Base-by-base conservation (phyloP, 208 protist genomes). In the Naegleria lovaniensis region DNA sequence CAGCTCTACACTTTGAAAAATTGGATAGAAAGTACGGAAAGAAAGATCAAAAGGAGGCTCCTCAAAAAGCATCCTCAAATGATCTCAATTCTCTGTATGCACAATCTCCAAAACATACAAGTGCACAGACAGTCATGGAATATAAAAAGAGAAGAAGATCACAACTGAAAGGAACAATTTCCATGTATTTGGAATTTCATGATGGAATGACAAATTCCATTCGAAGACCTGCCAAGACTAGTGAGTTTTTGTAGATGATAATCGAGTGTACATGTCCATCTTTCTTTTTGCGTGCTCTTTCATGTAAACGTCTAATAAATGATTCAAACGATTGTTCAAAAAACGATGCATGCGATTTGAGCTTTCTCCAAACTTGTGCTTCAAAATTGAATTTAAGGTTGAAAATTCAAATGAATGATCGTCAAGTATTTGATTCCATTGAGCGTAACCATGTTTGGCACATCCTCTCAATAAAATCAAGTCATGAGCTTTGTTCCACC, bases 181-280 rank as follows among this genome's bases (percentile, higher is more conserved):
- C 85, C 11, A 33, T 88, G 7, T 88, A 88, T 88, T 88, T 88
- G 9, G 29, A n/a, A 38, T 88, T 58, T 58, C 39, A 58, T 58
- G 85, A 88, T 39, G 85, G 85, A 5, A 51, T 40, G 22, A 88
- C 16, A n/a, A 88, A 88, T 58, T 29, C 85, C 0, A 58, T 88
- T 22, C 15, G 85, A 33, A 55, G 85, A 29, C 41, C 41, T 52
- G 83, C 83, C 51, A 87, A 87, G 38, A 40, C 33, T 51, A 87
- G 83, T 33, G 83, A 40, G 22, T 87, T 87, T 87, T 52, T 87
- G 33, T 87, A 87, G 43, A 48, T 48, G 43, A 48, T 7, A 48
- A 48, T 48, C 5, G 43, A 48, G 1, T 48, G 43, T 7, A 48
- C 1, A 48, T 48, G 7, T 48, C 43, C 43, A 48, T 48, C 43